Conservation (phyloP, 2,329 filamentous ascomycete species). For the Exophiala alcalophila region DNA sequence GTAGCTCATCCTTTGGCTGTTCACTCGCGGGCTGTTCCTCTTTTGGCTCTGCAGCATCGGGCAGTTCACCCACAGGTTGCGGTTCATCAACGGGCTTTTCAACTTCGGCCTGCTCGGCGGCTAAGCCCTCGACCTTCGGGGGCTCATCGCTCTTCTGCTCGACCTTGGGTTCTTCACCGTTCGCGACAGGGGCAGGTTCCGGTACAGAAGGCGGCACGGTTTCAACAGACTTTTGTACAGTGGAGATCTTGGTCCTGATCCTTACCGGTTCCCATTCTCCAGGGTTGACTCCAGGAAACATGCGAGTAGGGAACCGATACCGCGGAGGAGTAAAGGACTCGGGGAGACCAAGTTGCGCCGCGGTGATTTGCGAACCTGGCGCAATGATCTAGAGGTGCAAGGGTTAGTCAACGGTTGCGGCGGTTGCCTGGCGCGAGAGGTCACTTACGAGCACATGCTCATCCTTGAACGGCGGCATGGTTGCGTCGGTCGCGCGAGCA, state of each 20-base stretch:
- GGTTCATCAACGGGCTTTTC: conserved; percentile 4
- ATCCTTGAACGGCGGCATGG: conserved; percentile 53
- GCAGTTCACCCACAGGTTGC: no score
- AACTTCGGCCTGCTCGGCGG: not conserved
- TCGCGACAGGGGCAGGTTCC: conserved; percentile 1
- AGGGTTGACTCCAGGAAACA: conserved; percentile 77
- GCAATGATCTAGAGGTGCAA: conserved; percentile 45
- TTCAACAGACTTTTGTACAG: conserved; percentile 30
- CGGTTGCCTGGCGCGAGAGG: not conserved
- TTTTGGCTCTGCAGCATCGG: no score
- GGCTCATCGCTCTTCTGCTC: conserved; percentile 40
- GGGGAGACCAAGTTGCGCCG: conserved; percentile 84
- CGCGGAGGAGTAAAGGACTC: conserved; percentile 90
- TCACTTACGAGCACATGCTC: conserved; percentile 50
- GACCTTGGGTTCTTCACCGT: conserved; percentile 30
- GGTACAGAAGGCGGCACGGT: conserved; percentile 6
- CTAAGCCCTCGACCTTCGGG: conserved; percentile 29
- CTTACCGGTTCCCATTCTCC: conserved; percentile 80
- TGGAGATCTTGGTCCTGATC: conserved; percentile 56
- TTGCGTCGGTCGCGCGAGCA: conserved; percentile 6
- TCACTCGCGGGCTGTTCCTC: conserved; percentile 32
- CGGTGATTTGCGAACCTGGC: conserved; percentile 78
- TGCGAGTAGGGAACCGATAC: conserved; percentile 82
- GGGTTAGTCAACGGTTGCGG: conserved; percentile 11
- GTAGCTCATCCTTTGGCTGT: conserved; percentile 38